Evolutionary conservation across 192 early-diverging fungal genomes (phyloP).

Genomic region (Jimgerdemannia lactiflua): DNA sequence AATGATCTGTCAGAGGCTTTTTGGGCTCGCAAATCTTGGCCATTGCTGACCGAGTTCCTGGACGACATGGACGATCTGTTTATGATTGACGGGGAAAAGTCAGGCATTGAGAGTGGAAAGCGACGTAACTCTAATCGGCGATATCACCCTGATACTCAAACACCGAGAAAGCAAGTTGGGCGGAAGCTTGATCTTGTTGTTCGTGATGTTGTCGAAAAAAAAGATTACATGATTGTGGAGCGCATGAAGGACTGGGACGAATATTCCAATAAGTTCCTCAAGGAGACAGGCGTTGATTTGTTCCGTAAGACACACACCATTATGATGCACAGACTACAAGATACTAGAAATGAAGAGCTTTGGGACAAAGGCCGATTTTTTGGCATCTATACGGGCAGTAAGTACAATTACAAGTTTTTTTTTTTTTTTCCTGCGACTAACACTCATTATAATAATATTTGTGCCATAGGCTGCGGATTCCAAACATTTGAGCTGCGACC

Average conservation of each 20-base stretch:
- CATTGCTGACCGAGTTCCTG: constrained; percentile 24
- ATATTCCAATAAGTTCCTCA: constrained; percentile 21
- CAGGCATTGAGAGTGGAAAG: constrained; percentile 20
- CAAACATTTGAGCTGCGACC: constrained; percentile 21
- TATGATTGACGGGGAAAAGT: constrained; percentile 30
- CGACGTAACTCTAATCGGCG: constrained; percentile 11
- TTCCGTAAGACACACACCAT: constrained; percentile 29
- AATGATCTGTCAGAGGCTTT: constrained; percentile 27
- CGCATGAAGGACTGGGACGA: constrained; percentile 28
- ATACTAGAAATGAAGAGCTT: constrained; percentile 12
- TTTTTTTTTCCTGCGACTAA: constrained; percentile 2
- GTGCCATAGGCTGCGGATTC: constrained; percentile 23
- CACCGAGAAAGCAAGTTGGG: constrained; percentile 21
- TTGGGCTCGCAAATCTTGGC: constrained; percentile 26
- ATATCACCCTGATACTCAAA: constrained; percentile 11
- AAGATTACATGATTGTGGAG: constrained; percentile 26
- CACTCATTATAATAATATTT: constrained; percentile 1
- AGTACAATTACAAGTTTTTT: not conserved
- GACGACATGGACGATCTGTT: constrained; percentile 25
- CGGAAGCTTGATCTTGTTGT: constrained; percentile 24
- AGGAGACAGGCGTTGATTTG: constrained; percentile 21
- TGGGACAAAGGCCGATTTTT: constrained; percentile 22
- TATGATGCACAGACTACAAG: constrained; percentile 23
- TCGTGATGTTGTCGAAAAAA: constrained; percentile 16
- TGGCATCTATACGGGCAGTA: constrained; percentile 32